These are phyloP conservation scores for Boletellus sp. DNA, from an alignment of 1,284 basidiomycete species.

Conservation along the genomic window DNA sequence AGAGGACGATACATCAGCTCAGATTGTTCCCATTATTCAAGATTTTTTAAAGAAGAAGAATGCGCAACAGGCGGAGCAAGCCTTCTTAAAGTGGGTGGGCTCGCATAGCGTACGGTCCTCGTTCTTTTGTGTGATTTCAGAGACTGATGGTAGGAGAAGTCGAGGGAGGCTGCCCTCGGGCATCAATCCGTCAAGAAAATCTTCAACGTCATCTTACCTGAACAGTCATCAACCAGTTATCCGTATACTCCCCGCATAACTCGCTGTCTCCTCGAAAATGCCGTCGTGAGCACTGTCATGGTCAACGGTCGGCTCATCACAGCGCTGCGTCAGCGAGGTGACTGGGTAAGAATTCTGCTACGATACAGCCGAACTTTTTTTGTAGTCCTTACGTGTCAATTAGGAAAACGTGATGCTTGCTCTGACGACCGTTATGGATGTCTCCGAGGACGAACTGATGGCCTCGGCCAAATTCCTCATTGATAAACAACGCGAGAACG, in stretches of 20 bases:
- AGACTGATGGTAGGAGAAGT: conserved; percentile 14
- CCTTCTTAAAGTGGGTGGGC: conserved; percentile 52
- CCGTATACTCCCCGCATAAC: conserved; percentile 47
- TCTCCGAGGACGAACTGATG: conserved; percentile 61
- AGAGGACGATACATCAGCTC: conserved; percentile 33
- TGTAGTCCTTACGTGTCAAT: conserved; percentile 1
- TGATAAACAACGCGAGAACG: conserved; percentile 31
- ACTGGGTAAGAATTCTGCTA: conserved; percentile 54
- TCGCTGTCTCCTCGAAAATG: conserved; percentile 50
- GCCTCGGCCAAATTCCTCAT: conserved; percentile 46
- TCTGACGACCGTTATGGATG: conserved; percentile 51
- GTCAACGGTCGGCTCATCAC: conserved; percentile 53
- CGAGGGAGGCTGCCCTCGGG: conserved; percentile 32
- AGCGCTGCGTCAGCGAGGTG: conserved; percentile 47
- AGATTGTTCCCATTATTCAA: conserved; percentile 39
- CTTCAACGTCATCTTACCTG: conserved; percentile 45
- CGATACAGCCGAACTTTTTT: not conserved
- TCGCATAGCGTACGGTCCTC: conserved; percentile 28
- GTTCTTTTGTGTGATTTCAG: not conserved
- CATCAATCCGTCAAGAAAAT: conserved; percentile 57
- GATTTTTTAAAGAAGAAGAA: conserved; percentile 31
- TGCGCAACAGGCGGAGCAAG: conserved; percentile 41
- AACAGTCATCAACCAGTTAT: conserved; percentile 27
- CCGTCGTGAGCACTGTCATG: conserved; percentile 57
- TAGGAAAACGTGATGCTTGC: conserved; percentile 56